Base-by-base conservation (phyloP, 2,329 filamentous ascomycete species). In the Alternaria panax region DNA sequence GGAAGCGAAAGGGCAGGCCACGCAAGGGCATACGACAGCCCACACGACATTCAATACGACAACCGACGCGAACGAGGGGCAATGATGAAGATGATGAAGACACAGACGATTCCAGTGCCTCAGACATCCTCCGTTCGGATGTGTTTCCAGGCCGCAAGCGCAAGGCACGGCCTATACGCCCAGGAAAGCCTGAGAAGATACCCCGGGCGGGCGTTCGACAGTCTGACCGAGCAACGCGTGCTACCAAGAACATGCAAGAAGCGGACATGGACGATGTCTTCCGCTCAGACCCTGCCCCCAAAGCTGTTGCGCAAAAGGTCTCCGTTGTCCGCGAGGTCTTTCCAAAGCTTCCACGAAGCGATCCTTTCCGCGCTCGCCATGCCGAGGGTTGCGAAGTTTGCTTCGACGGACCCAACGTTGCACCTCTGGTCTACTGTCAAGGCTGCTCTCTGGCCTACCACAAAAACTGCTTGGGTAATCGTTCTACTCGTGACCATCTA, bases 391-490 rank as follows among this genome's bases (percentile, higher is more conserved):
- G 95, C 75, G 89, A 92, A 66, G 85, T 87, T 3, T 99, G 95
- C 73, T 84, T 85, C 8, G 80, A 85, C 47, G 81, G 84, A 22
- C 76, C 80, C 1, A 84, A 82, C 57, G 90, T 88, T 72, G 92
- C 92, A 1, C 82, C 86, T 38, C 81, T 99, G 24, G 85, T 99
- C 32, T 89, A 90, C 72, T 99, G 95, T 68, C 96, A 99, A 79
- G 95, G 95, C 28, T 99, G 95, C 75, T 92, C 90, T 2, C 83
- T 89, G 47, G 85, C 91, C 0, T 97, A 92, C 67, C 95, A 99
- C 78, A 92, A 91, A 75, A 80, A 80, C 40, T 99, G 95, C 72
- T 83, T 99, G 27, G 93, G 94, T 1, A 82, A 84, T 48, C 87
- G 95, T 50, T 86, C 85, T 51, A 82, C 77, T 12, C 86, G 95